A percentile compares a stretch with the other conserved stretches of the same genome.
These are phyloP conservation scores for Zymoseptoria pseudotritici DNA, from an alignment of 2,329 filamentous ascomycete species.

Conservation along the genomic window DNA sequence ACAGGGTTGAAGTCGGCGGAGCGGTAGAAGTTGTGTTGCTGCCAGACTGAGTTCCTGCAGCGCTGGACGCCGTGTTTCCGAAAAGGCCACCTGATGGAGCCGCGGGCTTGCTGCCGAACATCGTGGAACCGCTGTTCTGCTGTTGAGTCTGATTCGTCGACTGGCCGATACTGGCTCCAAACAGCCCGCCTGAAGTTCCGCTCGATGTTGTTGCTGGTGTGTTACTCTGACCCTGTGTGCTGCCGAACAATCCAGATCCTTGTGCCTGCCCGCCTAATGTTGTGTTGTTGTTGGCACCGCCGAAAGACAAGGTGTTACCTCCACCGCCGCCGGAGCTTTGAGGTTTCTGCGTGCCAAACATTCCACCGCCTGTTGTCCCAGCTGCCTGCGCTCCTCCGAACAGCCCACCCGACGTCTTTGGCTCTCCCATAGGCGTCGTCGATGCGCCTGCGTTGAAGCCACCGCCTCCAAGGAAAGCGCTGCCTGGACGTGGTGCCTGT, in stretches of 20 bases:
- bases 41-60: background rate
- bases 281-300: background rate
- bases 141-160: background rate
- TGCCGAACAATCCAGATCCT: background rate
- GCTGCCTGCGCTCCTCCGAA: slow-evolving; percentile 5
- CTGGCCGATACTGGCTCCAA: background rate
- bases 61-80: background rate
- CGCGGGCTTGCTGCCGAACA: slow-evolving; percentile 2
- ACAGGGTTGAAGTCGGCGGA: background rate
- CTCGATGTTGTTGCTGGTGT: background rate
- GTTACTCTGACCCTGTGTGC: background rate
- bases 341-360: slow-evolving; percentile 7
- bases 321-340: slow-evolving; percentile 4
- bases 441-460: slow-evolving; percentile 11
- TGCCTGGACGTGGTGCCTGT: slow-evolving; percentile 10
- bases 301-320: background rate
- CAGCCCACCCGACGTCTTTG: slow-evolving; percentile 11
- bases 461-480: slow-evolving; percentile 10
- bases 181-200: background rate
- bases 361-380: slow-evolving; percentile 2
- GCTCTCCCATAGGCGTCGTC: slow-evolving; percentile 18
- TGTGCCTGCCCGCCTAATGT: background rate
- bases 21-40: background rate
- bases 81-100: slow-evolving; percentile 1
- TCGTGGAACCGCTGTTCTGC: background rate